Evolutionary conservation across 257 asterid genomes (phyloP).

Genomic region (Nicotiana otophora): DNA sequence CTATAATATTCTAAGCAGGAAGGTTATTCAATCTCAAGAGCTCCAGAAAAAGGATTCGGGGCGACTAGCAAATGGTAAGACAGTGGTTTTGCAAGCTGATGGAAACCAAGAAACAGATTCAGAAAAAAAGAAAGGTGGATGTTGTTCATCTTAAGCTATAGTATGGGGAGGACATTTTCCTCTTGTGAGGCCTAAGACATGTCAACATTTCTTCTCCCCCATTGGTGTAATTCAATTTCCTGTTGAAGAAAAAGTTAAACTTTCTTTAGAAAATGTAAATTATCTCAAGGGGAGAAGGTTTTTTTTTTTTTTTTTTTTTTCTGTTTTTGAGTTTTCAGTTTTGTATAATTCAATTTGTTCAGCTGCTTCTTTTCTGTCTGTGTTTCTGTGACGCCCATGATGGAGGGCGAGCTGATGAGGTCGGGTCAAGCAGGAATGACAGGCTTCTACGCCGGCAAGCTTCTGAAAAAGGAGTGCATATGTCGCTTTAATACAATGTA

Average conservation of each 20-base stretch:
- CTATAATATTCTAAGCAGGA: slow-evolving; percentile 21
- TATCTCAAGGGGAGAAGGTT: background rate
- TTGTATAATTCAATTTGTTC: slow-evolving; percentile 3
- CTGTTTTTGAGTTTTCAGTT: background rate
- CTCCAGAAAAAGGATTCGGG: slow-evolving; percentile 16
- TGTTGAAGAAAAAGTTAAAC: background rate
- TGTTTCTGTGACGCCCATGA: background rate
- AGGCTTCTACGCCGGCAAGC: no score
- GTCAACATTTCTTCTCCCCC: background rate
- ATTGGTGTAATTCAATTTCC: background rate
- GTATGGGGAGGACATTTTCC: background rate
- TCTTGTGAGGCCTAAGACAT: background rate
- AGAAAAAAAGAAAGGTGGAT: slow-evolving; percentile 12
- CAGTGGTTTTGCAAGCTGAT: slow-evolving; percentile 17
- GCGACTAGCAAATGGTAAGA: slow-evolving; percentile 16
- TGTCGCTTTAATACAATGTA: no score
- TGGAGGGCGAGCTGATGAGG: no score
- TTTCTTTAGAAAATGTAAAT: background rate
- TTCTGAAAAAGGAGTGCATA: no score
- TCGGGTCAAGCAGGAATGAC: no score
- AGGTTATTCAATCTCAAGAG: slow-evolving; percentile 24
- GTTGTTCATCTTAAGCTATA: slow-evolving; percentile 9
- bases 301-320: background rate
- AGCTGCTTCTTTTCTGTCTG: background rate
- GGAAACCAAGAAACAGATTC: slow-evolving; percentile 11